Evolutionary conservation across 108 stramenopile genomes (phyloP), one percentile per base, ranked within the genome.

Genomic region (Cylindrotheca fusiformis): DNA sequence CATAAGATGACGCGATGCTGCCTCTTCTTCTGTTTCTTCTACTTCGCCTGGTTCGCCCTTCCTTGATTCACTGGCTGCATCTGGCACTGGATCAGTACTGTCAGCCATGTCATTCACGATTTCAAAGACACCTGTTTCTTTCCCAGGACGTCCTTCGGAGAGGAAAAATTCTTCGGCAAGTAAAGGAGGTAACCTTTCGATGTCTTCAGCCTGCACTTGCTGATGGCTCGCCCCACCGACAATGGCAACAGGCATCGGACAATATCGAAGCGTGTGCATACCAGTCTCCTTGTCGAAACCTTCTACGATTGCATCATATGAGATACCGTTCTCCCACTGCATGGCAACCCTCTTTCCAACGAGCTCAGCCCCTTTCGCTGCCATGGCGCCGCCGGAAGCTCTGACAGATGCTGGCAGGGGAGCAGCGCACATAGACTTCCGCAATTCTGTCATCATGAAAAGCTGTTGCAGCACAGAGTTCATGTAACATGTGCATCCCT

Each of bases 401-500:
- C 88, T 71, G 23, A 95, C 47, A 8, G 63, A 50, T 17, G 72
- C 67, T 17, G 93, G 90, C 21, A 91, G 26, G 25, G 85, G 76
- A 18, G 91, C 94, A 41, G 83, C 72, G 52, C 90, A 95, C 57
- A 95, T 48, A 1, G 58, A 83, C 22, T 92, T 78, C 1, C 93
- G 82, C n/a, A 96, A 65, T 26, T 84, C 87, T 0, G 94, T 89
- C 80, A 96, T 93, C 97, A 97, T 95, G 67, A 96, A 98, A 48
- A 98, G 72, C 71, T 95, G 94, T 67, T 99, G 98, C 8, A 99
- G 79, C 2, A 96, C 75, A 0, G 94, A 93, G 67, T 99, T 99
- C 95, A 99, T 96, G 86, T 99, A 99, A 83, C 98, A 99, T 0
- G 98, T 99, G 76, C 96, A 97, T 26, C 98, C 98, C 68, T 97